A percentile compares a stretch with the other conserved stretches of the same genome.
These are phyloP conservation scores for Geranomyces variabilis DNA, from an alignment of 192 early-diverging fungal species.

Conservation along the genomic window DNA sequence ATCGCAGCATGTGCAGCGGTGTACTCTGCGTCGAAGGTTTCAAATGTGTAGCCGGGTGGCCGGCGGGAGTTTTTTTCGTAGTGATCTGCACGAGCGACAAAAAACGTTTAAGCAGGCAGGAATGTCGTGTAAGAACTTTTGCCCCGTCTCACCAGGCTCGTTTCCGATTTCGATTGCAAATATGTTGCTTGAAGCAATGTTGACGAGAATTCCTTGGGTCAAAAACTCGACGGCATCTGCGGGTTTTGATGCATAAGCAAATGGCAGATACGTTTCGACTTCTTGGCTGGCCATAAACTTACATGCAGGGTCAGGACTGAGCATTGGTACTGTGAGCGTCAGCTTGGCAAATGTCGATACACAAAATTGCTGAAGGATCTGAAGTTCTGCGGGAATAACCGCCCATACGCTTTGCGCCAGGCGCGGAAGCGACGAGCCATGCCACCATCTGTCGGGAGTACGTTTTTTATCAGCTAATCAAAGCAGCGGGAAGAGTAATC, in stretches of 20 bases:
- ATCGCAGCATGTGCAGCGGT: slow-evolving; percentile 19
- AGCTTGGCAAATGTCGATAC: slow-evolving; percentile 6
- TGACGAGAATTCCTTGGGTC: slow-evolving; percentile 11
- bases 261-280: too few relatives aligned
- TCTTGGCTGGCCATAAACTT: not conserved
- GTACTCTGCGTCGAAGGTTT: slow-evolving; percentile 19
- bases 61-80: slow-evolving; percentile 28
- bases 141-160: slow-evolving; percentile 20
- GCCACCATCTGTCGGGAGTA: slow-evolving; percentile 23
- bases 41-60: slow-evolving; percentile 21
- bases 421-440: slow-evolving; percentile 24
- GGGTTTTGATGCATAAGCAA: not conserved
- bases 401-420: slow-evolving; percentile 14
- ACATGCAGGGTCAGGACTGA: slow-evolving; percentile 33
- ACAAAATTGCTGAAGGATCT: slow-evolving; percentile 20
- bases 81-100: slow-evolving; percentile 27
- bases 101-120: too few relatives aligned
- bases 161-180: slow-evolving; percentile 34
- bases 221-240: slow-evolving; percentile 32
- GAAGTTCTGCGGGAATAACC: slow-evolving; percentile 20
- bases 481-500: not conserved
- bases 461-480: not conserved
- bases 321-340: slow-evolving; percentile 21
- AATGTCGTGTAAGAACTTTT: too few relatives aligned
- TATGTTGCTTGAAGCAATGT: slow-evolving; percentile 22